Evolutionary conservation across 2,329 filamentous ascomycete genomes (phyloP).

Genomic region (Bipolaris gigantea): DNA sequence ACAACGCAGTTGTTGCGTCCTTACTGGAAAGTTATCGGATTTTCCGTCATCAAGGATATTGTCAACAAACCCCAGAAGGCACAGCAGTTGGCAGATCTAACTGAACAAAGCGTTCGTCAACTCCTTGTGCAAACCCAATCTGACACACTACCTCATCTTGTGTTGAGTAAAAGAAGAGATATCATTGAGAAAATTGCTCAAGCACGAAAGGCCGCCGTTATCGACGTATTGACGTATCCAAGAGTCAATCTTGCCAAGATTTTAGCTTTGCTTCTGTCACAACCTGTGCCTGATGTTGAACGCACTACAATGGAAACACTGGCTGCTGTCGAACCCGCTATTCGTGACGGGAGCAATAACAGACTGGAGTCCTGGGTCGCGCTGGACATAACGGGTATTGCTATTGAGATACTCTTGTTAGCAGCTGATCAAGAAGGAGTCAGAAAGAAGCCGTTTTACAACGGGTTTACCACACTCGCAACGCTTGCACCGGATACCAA

Average conservation of each 20-base stretch:
- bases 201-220: slow-evolving; percentile 59
- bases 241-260: slow-evolving; percentile 60
- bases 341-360: slow-evolving; percentile 59
- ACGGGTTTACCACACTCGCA: slow-evolving; percentile 53
- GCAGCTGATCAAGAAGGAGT: slow-evolving; percentile 68
- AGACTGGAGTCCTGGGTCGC: slow-evolving; percentile 70
- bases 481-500: slow-evolving; percentile 52
- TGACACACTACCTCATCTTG: slow-evolving; percentile 82
- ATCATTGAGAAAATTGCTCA: slow-evolving; percentile 80
- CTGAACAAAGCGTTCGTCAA: slow-evolving; percentile 73
- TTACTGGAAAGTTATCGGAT: slow-evolving; percentile 85
- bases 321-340: slow-evolving; percentile 68
- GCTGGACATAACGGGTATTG: slow-evolving; percentile 72
- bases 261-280: slow-evolving; percentile 60
- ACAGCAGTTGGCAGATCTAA: slow-evolving; percentile 76
- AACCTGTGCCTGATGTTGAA: slow-evolving; percentile 67
- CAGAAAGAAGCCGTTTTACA: slow-evolving; percentile 54
- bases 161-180: slow-evolving; percentile 75
- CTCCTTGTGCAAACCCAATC: slow-evolving; percentile 76
- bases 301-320: slow-evolving; percentile 69
- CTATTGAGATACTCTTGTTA: slow-evolving; percentile 79
- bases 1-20: slow-evolving; percentile 74
- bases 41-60: slow-evolving; percentile 80
- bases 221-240: slow-evolving; percentile 64
- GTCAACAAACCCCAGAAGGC: slow-evolving; percentile 78